Conservation (phyloP, 306 rosid species). For the Acacia melanoxylon region DNA sequence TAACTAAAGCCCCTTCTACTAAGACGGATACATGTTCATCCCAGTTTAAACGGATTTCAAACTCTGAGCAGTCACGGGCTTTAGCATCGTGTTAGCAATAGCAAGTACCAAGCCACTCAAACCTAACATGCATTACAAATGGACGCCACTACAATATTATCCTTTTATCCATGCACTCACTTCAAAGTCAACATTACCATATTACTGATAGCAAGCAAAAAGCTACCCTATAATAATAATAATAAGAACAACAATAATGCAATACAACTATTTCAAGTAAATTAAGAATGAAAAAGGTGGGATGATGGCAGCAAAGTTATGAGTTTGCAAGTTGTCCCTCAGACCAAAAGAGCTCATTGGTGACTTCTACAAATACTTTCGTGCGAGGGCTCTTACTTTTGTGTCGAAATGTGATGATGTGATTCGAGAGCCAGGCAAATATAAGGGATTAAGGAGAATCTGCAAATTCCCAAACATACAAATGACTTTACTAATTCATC, state of each 20-base stretch:
- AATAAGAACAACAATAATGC: background rate
- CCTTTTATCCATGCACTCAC: constrained; percentile 14
- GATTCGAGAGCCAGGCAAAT: constrained; percentile 94
- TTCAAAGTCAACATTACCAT: constrained; percentile 21
- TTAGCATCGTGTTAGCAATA: background rate
- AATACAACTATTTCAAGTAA: background rate
- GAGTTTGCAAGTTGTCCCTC: constrained; percentile 21
- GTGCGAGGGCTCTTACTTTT: constrained; percentile 91
- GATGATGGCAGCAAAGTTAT: background rate
- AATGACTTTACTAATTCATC: background rate
- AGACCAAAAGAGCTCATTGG: constrained; percentile 15
- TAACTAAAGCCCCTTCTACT: too few species aligned
- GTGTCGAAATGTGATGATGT: constrained; percentile 93
- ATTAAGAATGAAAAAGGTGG: constrained; percentile 18
- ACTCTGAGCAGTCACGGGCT: background rate
- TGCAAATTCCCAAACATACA: constrained; percentile 50
- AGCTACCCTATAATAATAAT: constrained; percentile 1
- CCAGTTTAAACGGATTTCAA: too few species aligned
- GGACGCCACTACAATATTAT: constrained; percentile 18
- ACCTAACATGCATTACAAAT: constrained; percentile 24
- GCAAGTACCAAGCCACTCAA: background rate
- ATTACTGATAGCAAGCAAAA: constrained; percentile 24
- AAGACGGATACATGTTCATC: too few species aligned
- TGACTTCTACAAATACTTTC: constrained; percentile 68
- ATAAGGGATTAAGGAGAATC: constrained; percentile 87